Evolutionary conservation across 2,329 filamentous ascomycete genomes (phyloP).

Genomic region (Verticillium nonalfalfae): DNA sequence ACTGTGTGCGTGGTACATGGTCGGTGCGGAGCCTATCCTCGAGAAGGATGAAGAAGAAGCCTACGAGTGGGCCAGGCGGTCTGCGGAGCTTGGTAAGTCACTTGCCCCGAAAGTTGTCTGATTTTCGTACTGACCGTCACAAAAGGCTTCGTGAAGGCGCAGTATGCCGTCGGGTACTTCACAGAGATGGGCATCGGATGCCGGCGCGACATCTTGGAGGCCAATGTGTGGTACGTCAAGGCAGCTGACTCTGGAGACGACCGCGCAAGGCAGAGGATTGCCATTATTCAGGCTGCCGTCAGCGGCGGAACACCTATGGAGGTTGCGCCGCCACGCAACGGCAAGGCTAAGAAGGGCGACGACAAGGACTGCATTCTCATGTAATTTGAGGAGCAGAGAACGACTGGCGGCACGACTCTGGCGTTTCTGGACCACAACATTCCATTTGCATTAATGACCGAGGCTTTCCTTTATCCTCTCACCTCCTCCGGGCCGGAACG

Average conservation of each 20-base stretch:
- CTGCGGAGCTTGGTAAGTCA: constrained; percentile 74
- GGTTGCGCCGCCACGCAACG: constrained; percentile 42
- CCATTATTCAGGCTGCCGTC: constrained; percentile 80
- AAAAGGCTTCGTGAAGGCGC: constrained; percentile 63
- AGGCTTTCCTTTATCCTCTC: not conserved
- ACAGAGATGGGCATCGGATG: constrained; percentile 98
- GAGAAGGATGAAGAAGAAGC: constrained; percentile 95
- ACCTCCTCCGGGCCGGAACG: not conserved
- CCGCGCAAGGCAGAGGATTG: constrained; percentile 77
- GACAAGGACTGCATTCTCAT: constrained; percentile 55
- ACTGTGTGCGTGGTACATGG: constrained; percentile 96
- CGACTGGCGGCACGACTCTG: not conserved
- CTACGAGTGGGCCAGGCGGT: constrained; percentile 88
- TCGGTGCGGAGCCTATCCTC: constrained; percentile 84
- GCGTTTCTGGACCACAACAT: constrained; percentile 5
- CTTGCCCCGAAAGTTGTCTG: no score
- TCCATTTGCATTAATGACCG: constrained; percentile 10
- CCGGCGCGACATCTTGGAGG: constrained; percentile 87
- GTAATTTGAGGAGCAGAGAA: constrained; percentile 25
- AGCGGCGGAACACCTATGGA: constrained; percentile 53
- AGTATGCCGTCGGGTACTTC: constrained; percentile 95
- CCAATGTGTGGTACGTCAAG: constrained; percentile 97
- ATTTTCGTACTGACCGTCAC: constrained; percentile 8
- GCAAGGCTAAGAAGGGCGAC: constrained; percentile 45
- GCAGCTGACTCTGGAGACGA: constrained; percentile 90